Percentiles rank a stretch among this genome's conserved stretches.
phyloP scores from a whole-genome alignment of 2,329 filamentous ascomycete species.

The Colletotrichum liriopes region DNA sequence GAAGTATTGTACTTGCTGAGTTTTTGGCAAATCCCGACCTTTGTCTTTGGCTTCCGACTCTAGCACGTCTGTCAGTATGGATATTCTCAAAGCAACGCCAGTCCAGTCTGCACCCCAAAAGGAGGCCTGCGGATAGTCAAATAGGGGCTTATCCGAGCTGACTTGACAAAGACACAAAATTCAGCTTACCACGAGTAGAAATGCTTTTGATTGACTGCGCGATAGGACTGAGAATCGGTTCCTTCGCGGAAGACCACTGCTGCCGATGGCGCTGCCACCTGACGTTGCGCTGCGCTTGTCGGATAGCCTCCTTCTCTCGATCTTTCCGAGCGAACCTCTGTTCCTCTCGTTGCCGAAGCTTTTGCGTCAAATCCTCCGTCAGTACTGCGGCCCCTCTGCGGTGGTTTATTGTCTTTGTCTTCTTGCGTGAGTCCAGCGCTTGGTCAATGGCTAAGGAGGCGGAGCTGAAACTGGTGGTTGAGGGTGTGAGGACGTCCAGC shows the following conservation, averaged over 20 bases:
- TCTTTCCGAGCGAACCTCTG: constrained; percentile 62
- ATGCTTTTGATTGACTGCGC: constrained; percentile 54
- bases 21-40: not conserved
- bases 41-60: constrained; percentile 11
- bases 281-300: constrained; percentile 52
- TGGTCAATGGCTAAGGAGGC: constrained; percentile 50
- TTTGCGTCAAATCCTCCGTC: constrained; percentile 62
- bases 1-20: constrained; percentile 30
- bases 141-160: not conserved
- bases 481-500: constrained; percentile 66
- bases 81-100: not conserved
- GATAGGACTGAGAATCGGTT: constrained; percentile 66
- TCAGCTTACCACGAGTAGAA: constrained; percentile 36
- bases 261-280: constrained; percentile 62
- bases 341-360: constrained; percentile 50
- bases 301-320: constrained; percentile 56
- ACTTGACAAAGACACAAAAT: not conserved
- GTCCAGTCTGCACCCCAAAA: not conserved
- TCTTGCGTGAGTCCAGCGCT: constrained; percentile 52
- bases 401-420: constrained; percentile 53
- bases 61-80: not conserved
- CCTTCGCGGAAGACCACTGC: constrained; percentile 68
- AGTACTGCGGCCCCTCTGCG: constrained; percentile 60
- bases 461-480: constrained; percentile 61
- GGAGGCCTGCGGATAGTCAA: not conserved